A percentile compares a stretch with the other conserved stretches of the same genome.
These are phyloP conservation scores for Penicillium desertorum DNA, from an alignment of 495 filamentous ascomycete genomes.

Conservation along the genomic window DNA sequence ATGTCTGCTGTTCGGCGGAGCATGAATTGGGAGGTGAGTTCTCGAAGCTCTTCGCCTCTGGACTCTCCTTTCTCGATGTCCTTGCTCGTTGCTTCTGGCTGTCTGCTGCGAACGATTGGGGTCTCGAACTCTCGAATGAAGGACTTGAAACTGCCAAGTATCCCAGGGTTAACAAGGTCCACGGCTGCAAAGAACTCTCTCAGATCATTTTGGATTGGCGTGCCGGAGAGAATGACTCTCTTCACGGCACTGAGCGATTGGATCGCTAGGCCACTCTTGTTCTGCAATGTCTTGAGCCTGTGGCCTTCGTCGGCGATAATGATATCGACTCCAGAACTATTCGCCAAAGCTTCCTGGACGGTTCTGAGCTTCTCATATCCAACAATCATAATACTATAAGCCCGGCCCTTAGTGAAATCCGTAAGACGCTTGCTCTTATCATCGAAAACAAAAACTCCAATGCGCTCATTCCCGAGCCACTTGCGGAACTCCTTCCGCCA, in stretches of 20 bases:
- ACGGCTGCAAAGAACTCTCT: constrained; percentile 77
- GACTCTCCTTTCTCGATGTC: constrained; percentile 75
- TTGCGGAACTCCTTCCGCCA: constrained; percentile 79
- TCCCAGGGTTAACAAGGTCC: constrained; percentile 76
- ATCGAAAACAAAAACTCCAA: constrained; percentile 73
- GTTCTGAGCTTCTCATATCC: constrained; percentile 77
- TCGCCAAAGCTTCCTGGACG: constrained; percentile 65
- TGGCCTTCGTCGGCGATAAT: constrained; percentile 83
- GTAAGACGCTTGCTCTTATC: constrained; percentile 64
- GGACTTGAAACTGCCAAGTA: constrained; percentile 64
- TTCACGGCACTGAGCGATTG: constrained; percentile 66
- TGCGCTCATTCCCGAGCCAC: constrained; percentile 75
- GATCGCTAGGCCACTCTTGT: constrained; percentile 76
- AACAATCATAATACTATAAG: constrained; percentile 78
- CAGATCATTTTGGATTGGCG: constrained; percentile 78
- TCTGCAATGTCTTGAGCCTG: constrained; percentile 76
- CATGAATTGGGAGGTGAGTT: constrained; percentile 70
- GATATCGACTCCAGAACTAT: constrained; percentile 67
- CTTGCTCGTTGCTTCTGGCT: constrained; percentile 64
- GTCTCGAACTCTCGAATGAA: constrained; percentile 74
- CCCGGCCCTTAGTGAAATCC: constrained; percentile 75
- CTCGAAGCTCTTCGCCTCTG: constrained; percentile 64
- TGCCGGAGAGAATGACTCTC: constrained; percentile 72
- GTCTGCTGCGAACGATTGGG: constrained; percentile 69
- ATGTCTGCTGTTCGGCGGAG: constrained; percentile 76